A percentile compares a stretch with the other conserved stretches of the same genome.
These are phyloP conservation scores for Datisca glomerata DNA, from an alignment of 306 rosid species.

Conservation along the genomic window DNA sequence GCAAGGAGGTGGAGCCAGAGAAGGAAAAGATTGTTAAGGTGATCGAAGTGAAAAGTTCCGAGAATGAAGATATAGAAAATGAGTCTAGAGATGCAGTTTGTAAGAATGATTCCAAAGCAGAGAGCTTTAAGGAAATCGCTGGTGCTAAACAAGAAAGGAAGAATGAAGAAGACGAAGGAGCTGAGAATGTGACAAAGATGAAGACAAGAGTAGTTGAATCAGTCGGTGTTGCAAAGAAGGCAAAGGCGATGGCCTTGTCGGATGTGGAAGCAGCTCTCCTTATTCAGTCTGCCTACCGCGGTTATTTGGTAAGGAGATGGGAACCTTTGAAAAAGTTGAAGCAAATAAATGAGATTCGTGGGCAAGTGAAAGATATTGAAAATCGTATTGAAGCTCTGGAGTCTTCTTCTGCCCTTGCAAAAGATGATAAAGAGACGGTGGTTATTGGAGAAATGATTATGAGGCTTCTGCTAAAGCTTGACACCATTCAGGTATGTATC, in stretches of 20 bases:
- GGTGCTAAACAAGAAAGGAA: no score
- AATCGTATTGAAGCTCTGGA: slow-evolving; percentile 29
- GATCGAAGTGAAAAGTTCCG: slow-evolving; percentile 9
- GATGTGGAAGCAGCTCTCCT: slow-evolving; percentile 49
- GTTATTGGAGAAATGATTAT: slow-evolving; percentile 62
- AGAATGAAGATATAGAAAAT: slow-evolving; percentile 1
- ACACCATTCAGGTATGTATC: slow-evolving; percentile 56
- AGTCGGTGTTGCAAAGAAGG: slow-evolving; percentile 1
- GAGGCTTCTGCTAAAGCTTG: slow-evolving; percentile 61
- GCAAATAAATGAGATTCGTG: slow-evolving; percentile 43
- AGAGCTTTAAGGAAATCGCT: no score
- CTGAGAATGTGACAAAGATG: slow-evolving; percentile 7
- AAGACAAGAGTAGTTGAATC: neutral
- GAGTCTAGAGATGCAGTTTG: no score
- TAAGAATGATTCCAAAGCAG: no score
- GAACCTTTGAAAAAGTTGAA: slow-evolving; percentile 57
- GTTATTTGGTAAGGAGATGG: slow-evolving; percentile 53
- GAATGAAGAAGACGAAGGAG: neutral
- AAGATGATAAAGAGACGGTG: slow-evolving; percentile 29
- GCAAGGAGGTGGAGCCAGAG: slow-evolving; percentile 10
- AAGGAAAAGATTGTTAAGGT: slow-evolving; percentile 12
- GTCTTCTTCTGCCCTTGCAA: slow-evolving; percentile 18
- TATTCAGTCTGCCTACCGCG: slow-evolving; percentile 64
- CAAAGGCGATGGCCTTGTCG: slow-evolving; percentile 13
- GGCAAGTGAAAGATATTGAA: slow-evolving; percentile 29